Evolutionary conservation across 495 filamentous ascomycete species (phyloP), one percentile per base, ranked within the genome.

Genomic region (Aspergillus ellipticus): DNA sequence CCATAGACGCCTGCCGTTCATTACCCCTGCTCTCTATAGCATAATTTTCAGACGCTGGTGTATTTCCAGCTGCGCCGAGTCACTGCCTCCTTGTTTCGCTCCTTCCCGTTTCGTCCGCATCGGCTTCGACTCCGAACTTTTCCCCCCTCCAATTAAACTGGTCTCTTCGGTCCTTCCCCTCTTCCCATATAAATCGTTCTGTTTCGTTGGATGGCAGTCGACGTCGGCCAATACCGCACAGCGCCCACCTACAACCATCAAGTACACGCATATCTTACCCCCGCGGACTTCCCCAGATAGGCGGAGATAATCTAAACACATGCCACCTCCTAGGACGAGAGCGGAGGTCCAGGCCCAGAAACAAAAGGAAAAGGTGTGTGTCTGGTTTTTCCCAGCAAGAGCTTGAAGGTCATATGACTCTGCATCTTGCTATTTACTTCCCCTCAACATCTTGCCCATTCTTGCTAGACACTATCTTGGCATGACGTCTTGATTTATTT

Each of bases 301-400:
- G 63, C 64, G 66, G 62, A 67, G 62, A 58, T 61, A 60, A 66
- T 66, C 64, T 59, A 71, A 68, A 77, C 75, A 74, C 74, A 82
- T 82, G 79, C 79, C 75, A 76, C 71, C 75, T 66, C 68, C 72
- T 66, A 90, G 85, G 81, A 84, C 82, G 54, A 92, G 89, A 81
- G 86, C 88, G 75, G 92, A 94, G 80, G 80, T 88, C 74, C 88
- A 90, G 79, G 88, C 86, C 82, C 89, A 94, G 74, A 92, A 92
- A 77, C 88, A 88, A 67, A 96, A 93, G 80, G 88, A 88, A 71
- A 96, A 96, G 88, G 92, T 96, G 61, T 57, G 79, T 75, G 45
- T 42, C 17, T 60, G 56, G 6, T 55, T 54, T 15, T 6, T 54
- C 17, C 19, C 20, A n/a, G 4, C 7, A 4, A 47, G 24, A 10